Evolutionary conservation across 768 basidiomycete species (phyloP).

Genomic region (Mycena indigotica): DNA sequence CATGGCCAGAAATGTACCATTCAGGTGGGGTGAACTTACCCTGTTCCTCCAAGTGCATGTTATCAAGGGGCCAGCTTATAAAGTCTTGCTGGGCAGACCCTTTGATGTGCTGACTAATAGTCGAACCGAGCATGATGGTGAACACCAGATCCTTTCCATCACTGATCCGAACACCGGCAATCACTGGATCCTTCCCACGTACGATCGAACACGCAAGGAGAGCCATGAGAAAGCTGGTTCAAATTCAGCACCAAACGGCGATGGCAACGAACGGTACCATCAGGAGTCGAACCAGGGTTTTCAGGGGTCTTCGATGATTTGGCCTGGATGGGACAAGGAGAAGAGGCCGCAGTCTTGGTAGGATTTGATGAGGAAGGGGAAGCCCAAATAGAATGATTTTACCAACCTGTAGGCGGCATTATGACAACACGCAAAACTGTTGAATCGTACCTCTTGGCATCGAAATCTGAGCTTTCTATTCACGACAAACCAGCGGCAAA

Average conservation of each 20-base stretch:
- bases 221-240: background rate
- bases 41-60: slow-evolving; percentile 34
- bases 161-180: slow-evolving; percentile 28
- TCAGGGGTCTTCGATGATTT: slow-evolving; percentile 9
- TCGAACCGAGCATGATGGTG: slow-evolving; percentile 22
- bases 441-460: slow-evolving; percentile 2
- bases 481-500: background rate
- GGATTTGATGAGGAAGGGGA: slow-evolving; percentile 8
- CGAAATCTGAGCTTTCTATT: background rate
- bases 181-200: slow-evolving; percentile 6
- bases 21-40: slow-evolving; percentile 24
- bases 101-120: slow-evolving; percentile 31
- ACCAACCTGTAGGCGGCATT: slow-evolving; percentile 8
- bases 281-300: slow-evolving; percentile 10
- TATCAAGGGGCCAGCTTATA: slow-evolving; percentile 28
- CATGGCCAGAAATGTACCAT: slow-evolving; percentile 29
- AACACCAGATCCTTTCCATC: slow-evolving; percentile 26
- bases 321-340: slow-evolving; percentile 5
- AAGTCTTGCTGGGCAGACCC: slow-evolving; percentile 32
- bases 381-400: slow-evolving; percentile 3
- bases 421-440: slow-evolving; percentile 7
- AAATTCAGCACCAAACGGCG: slow-evolving; percentile 12
- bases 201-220: slow-evolving; percentile 6
- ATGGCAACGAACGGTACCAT: background rate
- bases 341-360: slow-evolving; percentile 12